These are phyloP conservation scores for Boletus subparvulus DNA, from an alignment of 768 basidiomycete genomes.

Conservation along the genomic window DNA sequence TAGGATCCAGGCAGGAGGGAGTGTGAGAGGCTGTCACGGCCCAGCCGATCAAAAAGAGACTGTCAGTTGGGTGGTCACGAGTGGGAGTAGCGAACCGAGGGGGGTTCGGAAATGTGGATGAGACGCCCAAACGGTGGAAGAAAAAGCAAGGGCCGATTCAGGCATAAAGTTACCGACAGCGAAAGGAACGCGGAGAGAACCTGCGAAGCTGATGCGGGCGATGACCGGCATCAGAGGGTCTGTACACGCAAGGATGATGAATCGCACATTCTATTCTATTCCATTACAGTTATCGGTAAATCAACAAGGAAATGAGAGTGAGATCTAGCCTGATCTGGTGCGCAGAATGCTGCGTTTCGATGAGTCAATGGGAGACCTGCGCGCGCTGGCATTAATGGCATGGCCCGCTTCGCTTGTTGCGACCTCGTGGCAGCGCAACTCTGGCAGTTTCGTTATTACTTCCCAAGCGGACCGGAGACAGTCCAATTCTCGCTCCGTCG, in stretches of 20 bases:
- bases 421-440: slow-evolving; percentile 28
- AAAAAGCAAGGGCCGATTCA: slow-evolving; percentile 11
- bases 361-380: slow-evolving; percentile 18
- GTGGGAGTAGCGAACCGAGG: not conserved
- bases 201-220: slow-evolving; percentile 23
- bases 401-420: slow-evolving; percentile 18
- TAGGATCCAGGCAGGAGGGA: slow-evolving; percentile 6
- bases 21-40: slow-evolving; percentile 20
- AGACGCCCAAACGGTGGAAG: slow-evolving; percentile 5
- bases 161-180: slow-evolving; percentile 30
- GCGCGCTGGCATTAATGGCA: slow-evolving; percentile 17
- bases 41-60: not conserved
- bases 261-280: slow-evolving; percentile 12
- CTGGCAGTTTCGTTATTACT: slow-evolving; percentile 20
- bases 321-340: slow-evolving; percentile 23
- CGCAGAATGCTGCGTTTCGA: slow-evolving; percentile 15
- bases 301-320: slow-evolving; percentile 25
- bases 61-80: not conserved
- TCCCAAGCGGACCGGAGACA: slow-evolving; percentile 22
- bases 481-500: slow-evolving; percentile 21
- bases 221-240: slow-evolving; percentile 20
- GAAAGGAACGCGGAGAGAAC: slow-evolving; percentile 27
- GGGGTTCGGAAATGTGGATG: not conserved
- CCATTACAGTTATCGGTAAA: slow-evolving; percentile 28
- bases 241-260: slow-evolving; percentile 11